These are phyloP conservation scores for Sequoiadendron giganteum DNA, from an alignment of 75 land plant species.

Conservation along the genomic window DNA sequence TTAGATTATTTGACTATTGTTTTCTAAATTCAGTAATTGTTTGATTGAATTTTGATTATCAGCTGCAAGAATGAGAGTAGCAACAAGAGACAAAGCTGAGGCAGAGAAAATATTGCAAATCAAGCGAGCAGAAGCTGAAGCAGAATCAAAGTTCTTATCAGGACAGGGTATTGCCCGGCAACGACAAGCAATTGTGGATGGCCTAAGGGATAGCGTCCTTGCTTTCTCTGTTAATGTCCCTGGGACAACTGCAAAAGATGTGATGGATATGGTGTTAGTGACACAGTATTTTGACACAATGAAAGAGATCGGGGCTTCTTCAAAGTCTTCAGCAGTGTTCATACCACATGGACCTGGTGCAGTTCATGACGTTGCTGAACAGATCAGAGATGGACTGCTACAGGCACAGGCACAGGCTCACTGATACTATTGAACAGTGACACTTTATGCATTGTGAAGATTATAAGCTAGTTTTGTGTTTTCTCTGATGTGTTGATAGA, in stretches of 20 bases:
- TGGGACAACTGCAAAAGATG: conserved; percentile 90
- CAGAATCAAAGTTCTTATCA: conserved; percentile 89
- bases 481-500: no score
- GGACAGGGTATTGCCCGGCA: conserved; percentile 92
- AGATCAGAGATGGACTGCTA: conserved; percentile 85
- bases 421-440: not conserved
- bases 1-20: not conserved
- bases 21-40: not conserved
- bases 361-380: conserved; percentile 80
- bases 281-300: conserved; percentile 96
- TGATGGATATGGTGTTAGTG: conserved; percentile 93
- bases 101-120: conserved; percentile 93
- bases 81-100: conserved; percentile 85
- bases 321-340: conserved; percentile 80
- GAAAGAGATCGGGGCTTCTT: conserved; percentile 86
- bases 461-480: not conserved
- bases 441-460: not conserved
- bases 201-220: conserved; percentile 85
- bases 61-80: conserved; percentile 75
- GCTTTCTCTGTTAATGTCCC: conserved; percentile 88
- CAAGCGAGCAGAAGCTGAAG: conserved; percentile 92
- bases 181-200: conserved; percentile 93
- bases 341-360: conserved; percentile 96
- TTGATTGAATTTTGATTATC: conserved; percentile 8
- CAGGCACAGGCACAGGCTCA: conserved; percentile 48